Evolutionary conservation across 768 basidiomycete genomes (phyloP).

Genomic region (Stropharia rugosoannulata): DNA sequence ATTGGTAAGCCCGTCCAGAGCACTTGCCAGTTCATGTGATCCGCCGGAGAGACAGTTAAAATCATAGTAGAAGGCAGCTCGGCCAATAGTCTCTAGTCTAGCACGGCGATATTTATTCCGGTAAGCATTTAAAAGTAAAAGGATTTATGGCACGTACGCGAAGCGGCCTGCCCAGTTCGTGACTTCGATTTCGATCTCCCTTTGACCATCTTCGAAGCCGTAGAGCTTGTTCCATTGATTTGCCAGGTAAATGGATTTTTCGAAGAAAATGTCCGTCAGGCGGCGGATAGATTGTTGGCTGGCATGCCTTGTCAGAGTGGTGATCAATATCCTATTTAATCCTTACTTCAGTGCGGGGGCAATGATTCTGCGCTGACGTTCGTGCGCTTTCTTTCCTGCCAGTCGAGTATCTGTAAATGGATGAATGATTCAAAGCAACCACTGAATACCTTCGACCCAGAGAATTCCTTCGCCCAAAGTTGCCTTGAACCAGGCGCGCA

Average conservation of each 20-base stretch:
- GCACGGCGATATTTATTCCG: background rate
- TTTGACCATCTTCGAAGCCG: slow-evolving; percentile 33
- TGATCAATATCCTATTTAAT: background rate
- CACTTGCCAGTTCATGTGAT: slow-evolving; percentile 46
- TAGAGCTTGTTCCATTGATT: slow-evolving; percentile 47
- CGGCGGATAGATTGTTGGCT: slow-evolving; percentile 53
- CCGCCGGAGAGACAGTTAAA: slow-evolving; percentile 54
- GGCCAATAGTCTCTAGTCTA: slow-evolving; percentile 59
- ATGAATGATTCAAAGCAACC: background rate
- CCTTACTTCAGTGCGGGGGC: slow-evolving; percentile 60
- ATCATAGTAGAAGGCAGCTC: slow-evolving; percentile 64
- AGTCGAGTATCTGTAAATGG: background rate
- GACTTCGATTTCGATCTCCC: slow-evolving; percentile 50
- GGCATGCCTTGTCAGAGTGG: background rate
- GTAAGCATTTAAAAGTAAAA: background rate
- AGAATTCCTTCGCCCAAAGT: slow-evolving; percentile 64
- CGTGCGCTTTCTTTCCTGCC: slow-evolving; percentile 55
- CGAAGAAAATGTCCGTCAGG: slow-evolving; percentile 50
- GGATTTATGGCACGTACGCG: slow-evolving; percentile 38
- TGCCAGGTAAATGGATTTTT: slow-evolving; percentile 53
- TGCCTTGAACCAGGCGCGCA: slow-evolving; percentile 62
- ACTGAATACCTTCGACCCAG: slow-evolving; percentile 56
- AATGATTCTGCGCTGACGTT: slow-evolving; percentile 49
- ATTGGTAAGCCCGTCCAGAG: slow-evolving; percentile 61
- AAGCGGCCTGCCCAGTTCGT: slow-evolving; percentile 62